Percentiles rank a stretch among this genome's conserved stretches.
phyloP scores from a whole-genome alignment of 2,329 filamentous ascomycete species.

The Magnaporthiopsis rhizophila region DNA sequence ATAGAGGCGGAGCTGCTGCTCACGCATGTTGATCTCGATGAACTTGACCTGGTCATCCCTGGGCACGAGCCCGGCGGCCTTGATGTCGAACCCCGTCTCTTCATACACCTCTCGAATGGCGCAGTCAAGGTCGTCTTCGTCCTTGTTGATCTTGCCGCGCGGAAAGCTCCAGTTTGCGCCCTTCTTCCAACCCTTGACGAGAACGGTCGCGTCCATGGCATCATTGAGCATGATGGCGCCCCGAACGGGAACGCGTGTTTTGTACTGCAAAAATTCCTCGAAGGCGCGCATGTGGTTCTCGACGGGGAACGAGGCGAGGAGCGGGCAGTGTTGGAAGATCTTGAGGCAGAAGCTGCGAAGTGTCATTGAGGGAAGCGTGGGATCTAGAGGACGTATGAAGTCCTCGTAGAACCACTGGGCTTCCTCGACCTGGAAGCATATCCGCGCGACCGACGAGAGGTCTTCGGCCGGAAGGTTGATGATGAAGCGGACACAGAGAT shows the following conservation, averaged over 20 bases:
- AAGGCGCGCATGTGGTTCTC: slow-evolving; percentile 77
- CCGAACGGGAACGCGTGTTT: slow-evolving; percentile 85
- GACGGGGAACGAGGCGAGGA: slow-evolving; percentile 72
- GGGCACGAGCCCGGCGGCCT: slow-evolving; percentile 66
- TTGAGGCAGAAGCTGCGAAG: slow-evolving; percentile 79
- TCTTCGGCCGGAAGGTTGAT: slow-evolving; percentile 93
- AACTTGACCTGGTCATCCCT: slow-evolving; percentile 66
- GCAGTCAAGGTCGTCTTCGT: slow-evolving; percentile 88
- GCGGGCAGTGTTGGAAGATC: slow-evolving; percentile 90
- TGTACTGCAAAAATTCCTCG: slow-evolving; percentile 88
- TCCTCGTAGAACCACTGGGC: slow-evolving; percentile 99
- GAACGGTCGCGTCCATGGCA: slow-evolving; percentile 85
- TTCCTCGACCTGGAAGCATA: slow-evolving; percentile 98
- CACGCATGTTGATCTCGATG: slow-evolving; percentile 82
- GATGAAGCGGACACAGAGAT: slow-evolving; percentile 95
- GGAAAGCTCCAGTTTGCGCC: slow-evolving; percentile 95
- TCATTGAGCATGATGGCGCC: slow-evolving; percentile 90
- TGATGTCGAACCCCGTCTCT: slow-evolving; percentile 86
- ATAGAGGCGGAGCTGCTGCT: slow-evolving; percentile 88
- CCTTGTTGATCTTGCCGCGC: slow-evolving; percentile 95
- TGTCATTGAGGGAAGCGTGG: slow-evolving; percentile 74
- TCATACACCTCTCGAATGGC: slow-evolving; percentile 92
- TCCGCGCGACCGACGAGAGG: slow-evolving; percentile 79
- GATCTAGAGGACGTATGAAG: slow-evolving; percentile 87
- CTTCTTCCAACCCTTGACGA: slow-evolving; percentile 98